Evolutionary conservation across 2,329 filamentous ascomycete species (phyloP), one percentile per base, ranked within the genome.

Genomic region (Alternaria brassicae): DNA sequence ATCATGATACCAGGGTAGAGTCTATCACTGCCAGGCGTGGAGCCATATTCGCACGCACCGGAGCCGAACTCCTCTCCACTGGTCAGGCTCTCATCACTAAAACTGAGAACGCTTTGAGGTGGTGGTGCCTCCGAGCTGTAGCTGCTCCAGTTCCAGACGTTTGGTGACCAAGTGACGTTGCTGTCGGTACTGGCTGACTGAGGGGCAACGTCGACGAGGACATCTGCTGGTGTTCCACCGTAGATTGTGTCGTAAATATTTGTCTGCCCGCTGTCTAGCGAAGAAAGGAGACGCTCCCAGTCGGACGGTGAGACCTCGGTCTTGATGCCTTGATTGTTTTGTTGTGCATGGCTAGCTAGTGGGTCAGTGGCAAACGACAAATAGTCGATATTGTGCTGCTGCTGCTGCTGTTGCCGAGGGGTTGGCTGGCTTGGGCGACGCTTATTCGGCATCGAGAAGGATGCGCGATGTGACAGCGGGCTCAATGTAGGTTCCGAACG

Each of bases 181-280:
- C 68, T 63, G 7, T 78, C 75, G 1, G 71, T 65, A 5, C 64
- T 66, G 7, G 73, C 71, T 7, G 75, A 70, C 3, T 73, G 58
- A 1, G 72, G 72, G 6, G 71, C 59, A 25, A 72, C 70, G 41
- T 77, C 76, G 30, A 77, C 60, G 10, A 78, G 73, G 5, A 75
- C 75, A 39, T 78, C 77, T 0, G 75, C 77, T 7, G 82, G 82
- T 9, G 85, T 83, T 0, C 90, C 90, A 36, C 90, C 91, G 67
- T 93, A 93, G 55, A 92, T 92, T 39, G 89, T 89, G 72, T 92
- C 89, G 76, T 92, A 95, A n/a, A 96, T 89, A 72, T 94, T 96
- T 53, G 89, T 87, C 65, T 89, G 85, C 0, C 91, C 91, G 34
- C 88, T 88, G 68, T 96, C 92, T 75, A 96, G 88, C 21, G 89